These are phyloP conservation scores for Wickerhamiella nectarea DNA, from an alignment of 805 yeast species.

Conservation along the genomic window DNA sequence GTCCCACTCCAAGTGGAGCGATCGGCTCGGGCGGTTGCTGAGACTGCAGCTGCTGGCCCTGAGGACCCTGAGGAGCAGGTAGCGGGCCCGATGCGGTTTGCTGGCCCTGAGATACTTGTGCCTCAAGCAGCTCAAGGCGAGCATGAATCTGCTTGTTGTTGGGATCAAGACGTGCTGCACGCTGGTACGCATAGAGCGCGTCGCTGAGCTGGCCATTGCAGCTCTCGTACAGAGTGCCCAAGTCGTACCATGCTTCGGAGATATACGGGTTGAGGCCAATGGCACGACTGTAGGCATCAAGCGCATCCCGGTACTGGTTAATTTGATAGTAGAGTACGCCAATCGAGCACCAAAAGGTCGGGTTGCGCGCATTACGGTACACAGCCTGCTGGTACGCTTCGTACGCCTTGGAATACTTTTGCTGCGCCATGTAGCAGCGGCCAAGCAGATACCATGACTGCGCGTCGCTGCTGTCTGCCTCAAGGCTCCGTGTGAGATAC, in stretches of 20 bases:
- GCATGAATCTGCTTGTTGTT: constrained; percentile 88
- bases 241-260: constrained; percentile 96
- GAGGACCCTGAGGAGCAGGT: constrained; percentile 13
- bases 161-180: constrained; percentile 92
- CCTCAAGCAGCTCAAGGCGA: constrained; percentile 63
- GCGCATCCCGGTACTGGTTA: constrained; percentile 88
- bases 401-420: constrained; percentile 89
- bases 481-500: constrained; percentile 73
- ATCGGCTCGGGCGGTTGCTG: constrained; percentile 7
- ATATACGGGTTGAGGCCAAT: constrained; percentile 91
- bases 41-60: constrained; percentile 10
- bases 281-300: constrained; percentile 95
- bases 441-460: constrained; percentile 97
- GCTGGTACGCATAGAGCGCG: constrained; percentile 92
- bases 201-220: constrained; percentile 92
- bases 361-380: constrained; percentile 89
- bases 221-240: constrained; percentile 92
- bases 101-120: constrained; percentile 42
- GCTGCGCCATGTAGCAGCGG: constrained; percentile 90
- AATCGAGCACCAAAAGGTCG: constrained; percentile 93
- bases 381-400: constrained; percentile 99
- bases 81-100: constrained; percentile 33
- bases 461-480: constrained; percentile 80
- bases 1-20: constrained; percentile 5
- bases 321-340: constrained; percentile 96